A percentile compares a stretch with the other conserved stretches of the same genome.
Conservation (phyloP, 768 basidiomycete species). For the Amyloporia xantha region DNA sequence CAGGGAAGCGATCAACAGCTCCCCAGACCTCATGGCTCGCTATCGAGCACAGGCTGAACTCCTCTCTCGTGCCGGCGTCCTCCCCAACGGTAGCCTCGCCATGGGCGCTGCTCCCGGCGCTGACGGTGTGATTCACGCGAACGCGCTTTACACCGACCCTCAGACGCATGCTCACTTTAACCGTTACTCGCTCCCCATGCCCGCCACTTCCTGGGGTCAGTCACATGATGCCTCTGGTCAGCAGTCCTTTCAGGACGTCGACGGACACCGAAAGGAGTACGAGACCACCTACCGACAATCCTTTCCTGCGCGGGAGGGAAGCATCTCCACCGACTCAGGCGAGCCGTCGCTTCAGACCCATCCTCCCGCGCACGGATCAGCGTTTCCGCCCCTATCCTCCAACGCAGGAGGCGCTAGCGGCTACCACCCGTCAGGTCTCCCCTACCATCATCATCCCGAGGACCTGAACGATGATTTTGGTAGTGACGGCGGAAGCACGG, state of each 20-base stretch:
- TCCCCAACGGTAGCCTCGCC: constrained; percentile 13
- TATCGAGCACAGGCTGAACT: constrained; percentile 43
- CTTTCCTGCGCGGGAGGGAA: constrained; percentile 7
- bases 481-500: constrained; percentile 39
- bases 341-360: constrained; percentile 16
- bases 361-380: constrained; percentile 9
- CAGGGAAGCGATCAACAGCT: constrained; percentile 5
- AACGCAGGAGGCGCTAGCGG: background rate
- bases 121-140: background rate
- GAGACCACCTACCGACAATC: constrained; percentile 9
- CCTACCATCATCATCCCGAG: constrained; percentile 13
- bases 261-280: constrained; percentile 12
- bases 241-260: constrained; percentile 5
- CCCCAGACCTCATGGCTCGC: constrained; percentile 37
- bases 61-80: constrained; percentile 29
- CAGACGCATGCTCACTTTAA: constrained; percentile 10
- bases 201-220: constrained; percentile 12
- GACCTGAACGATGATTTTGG: constrained; percentile 24
- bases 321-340: constrained; percentile 4
- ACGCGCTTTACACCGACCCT: constrained; percentile 1
- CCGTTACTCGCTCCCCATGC: constrained; percentile 6
- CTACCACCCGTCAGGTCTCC: constrained; percentile 5
- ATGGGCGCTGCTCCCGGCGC: background rate
- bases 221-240: constrained; percentile 1
- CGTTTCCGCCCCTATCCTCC: constrained; percentile 5